phyloP scores from a whole-genome alignment of 176 grass and related monocot species.

The Phyllostachys edulis region DNA sequence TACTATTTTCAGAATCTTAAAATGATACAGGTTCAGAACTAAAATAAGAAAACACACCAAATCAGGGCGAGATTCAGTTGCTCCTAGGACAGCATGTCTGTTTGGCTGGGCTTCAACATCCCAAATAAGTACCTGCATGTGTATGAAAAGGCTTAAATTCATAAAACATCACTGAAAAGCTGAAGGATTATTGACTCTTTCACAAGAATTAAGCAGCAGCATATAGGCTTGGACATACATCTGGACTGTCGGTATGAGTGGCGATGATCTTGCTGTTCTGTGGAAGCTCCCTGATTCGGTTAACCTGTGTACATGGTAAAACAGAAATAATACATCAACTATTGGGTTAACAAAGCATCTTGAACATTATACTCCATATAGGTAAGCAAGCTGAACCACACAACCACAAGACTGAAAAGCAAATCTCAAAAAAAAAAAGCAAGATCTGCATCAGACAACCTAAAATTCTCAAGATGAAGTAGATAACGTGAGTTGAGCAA shows the following conservation, averaged over 20 bases:
- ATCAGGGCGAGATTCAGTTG: conserved; percentile 74
- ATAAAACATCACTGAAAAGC: background rate
- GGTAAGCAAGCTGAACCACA: conserved; percentile 14
- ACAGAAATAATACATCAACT: conserved; percentile 10
- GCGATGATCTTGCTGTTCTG: conserved; percentile 89
- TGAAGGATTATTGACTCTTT: background rate
- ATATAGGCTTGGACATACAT: conserved; percentile 54
- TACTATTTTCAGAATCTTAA: conserved; percentile 5
- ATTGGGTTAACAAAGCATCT: background rate
- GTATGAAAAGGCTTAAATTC: conserved; percentile 19
- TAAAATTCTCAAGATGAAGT: background rate
- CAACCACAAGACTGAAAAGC: background rate
- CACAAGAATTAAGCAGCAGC: conserved; percentile 6
- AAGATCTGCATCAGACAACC: background rate
- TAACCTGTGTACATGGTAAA: conserved; percentile 62
- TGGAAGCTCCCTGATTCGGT: conserved; percentile 97
- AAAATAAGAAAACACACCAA: conserved; percentile 46
- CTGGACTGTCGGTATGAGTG: conserved; percentile 93
- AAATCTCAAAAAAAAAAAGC: background rate
- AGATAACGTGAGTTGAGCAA: background rate
- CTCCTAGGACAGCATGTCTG: conserved; percentile 70
- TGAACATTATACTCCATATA: background rate
- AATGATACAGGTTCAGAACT: conserved; percentile 10
- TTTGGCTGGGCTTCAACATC: conserved; percentile 90
- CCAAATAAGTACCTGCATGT: conserved; percentile 87